These are phyloP conservation scores for Monilinia fructigena DNA, from an alignment of 2,329 filamentous ascomycete species.

Conservation along the genomic window DNA sequence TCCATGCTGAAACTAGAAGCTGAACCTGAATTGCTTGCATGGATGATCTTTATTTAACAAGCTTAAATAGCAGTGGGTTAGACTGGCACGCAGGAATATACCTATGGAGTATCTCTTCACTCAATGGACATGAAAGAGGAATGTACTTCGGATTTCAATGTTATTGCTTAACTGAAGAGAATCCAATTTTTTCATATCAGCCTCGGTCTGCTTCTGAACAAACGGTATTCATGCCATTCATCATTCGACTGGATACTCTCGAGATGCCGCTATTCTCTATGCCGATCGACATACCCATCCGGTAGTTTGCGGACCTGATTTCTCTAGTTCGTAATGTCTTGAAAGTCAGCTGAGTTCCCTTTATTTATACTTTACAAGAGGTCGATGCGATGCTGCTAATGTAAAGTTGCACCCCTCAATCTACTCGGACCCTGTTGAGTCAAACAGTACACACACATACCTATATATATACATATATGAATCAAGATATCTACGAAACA, in stretches of 20 bases:
- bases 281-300: too few species aligned
- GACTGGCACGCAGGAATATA: neutral
- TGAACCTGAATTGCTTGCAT: neutral
- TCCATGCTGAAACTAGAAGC: neutral
- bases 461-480: neutral
- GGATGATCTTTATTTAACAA: neutral
- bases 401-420: too few species aligned
- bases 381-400: neutral
- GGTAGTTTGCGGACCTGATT: neutral
- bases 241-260: neutral
- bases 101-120: neutral
- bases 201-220: neutral
- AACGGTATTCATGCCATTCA: neutral
- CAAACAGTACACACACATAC: neutral
- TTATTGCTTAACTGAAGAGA: neutral
- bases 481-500: neutral
- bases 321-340: neutral
- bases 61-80: neutral
- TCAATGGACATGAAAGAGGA: neutral
- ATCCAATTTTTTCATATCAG: too few species aligned
- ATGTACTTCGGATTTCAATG: slow-evolving; percentile 5
- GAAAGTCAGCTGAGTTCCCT: neutral
- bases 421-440: neutral
- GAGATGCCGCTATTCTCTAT: neutral
- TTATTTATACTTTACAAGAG: neutral